Base-by-base conservation (phyloP, 257 asterid species). In the Solanum arcanum region DNA sequence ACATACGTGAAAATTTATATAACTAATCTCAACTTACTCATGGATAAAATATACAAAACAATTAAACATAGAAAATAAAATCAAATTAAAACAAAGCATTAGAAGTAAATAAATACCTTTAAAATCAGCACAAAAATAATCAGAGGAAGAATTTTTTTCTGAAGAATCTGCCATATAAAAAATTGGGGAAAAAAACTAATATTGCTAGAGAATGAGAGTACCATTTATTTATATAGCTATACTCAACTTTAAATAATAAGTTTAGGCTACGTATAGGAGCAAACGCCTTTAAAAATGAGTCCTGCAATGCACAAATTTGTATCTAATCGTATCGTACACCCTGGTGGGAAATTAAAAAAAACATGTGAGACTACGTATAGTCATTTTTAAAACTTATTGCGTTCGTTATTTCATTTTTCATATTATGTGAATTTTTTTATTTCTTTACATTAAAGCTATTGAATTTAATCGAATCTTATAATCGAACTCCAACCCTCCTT, bases 271-370 rank as follows among this genome's bases (percentile, higher is more conserved):
- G n/a, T 7, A 16, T 16, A 9, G n/a, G 23, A 16, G 10, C 23
- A 0, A 16, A 16, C 10, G 7, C n/a, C n/a, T 52, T 10, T 3
- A 10, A 9, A 42, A 42, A 42, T 42, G n/a, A 52, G 9, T 52
- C 11, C 0, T 52, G 4, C n/a, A 7, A 52, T 6, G 2, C 10
- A 0, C 3, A 9, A 18, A 52, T 18, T 0, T 7, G 1, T 52
- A 52, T 52, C 7, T 18, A 18, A 52, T 52, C 4, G 23, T 52
- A 52, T 7, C 9, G 8, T 52, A 52, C 0, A 52, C 2, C 2
- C 1, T 18, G n/a, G 4, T 52, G 62, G 3, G 0, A 56, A 56
- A 56, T 7, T 0, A 2, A 56, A 52, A 52, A 52, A 56, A 18
- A 18, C 7, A 56, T 16, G 10, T 3, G 11, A 56, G 5, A n/a